These are phyloP conservation scores for Alternaria angustiovoidea DNA, from an alignment of 2,329 filamentous ascomycete genomes.

Conservation along the genomic window DNA sequence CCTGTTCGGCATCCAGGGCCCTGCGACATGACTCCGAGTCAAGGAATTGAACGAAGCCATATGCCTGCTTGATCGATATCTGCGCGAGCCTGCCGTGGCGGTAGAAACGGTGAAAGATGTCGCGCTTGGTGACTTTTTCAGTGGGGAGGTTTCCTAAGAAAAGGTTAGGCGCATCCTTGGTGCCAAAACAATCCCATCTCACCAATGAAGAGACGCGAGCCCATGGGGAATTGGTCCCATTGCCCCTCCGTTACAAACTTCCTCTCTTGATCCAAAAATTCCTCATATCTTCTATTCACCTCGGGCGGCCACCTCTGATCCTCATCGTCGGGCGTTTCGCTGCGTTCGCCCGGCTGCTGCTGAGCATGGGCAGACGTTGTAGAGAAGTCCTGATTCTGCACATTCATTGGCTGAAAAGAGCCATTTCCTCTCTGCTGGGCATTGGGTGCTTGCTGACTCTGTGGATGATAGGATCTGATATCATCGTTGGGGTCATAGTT, in stretches of 20 bases:
- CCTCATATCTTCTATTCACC: slow-evolving; percentile 73
- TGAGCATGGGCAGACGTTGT: slow-evolving; percentile 35
- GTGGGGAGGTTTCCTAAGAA: slow-evolving; percentile 83
- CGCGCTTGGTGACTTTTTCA: slow-evolving; percentile 90
- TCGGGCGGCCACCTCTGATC: slow-evolving; percentile 63
- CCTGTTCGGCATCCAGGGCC: slow-evolving; percentile 81
- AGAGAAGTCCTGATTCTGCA: slow-evolving; percentile 24
- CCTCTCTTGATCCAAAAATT: slow-evolving; percentile 76
- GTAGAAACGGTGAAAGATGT: slow-evolving; percentile 91
- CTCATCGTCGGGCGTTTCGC: slow-evolving; percentile 52
- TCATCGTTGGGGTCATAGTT: slow-evolving; percentile 59
- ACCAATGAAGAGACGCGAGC: slow-evolving; percentile 84
- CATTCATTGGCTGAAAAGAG: slow-evolving; percentile 38
- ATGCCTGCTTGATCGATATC: slow-evolving; percentile 95
- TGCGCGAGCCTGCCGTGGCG: slow-evolving; percentile 87
- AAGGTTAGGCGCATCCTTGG: slow-evolving; percentile 21
- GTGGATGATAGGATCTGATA: slow-evolving; percentile 60
- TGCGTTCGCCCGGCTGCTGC: slow-evolving; percentile 34
- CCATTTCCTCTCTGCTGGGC: slow-evolving; percentile 38
- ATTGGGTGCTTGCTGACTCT: slow-evolving; percentile 51
- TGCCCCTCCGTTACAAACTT: slow-evolving; percentile 78
- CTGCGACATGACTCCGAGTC: slow-evolving; percentile 75
- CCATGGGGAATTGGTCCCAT: slow-evolving; percentile 81
- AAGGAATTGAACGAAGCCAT: slow-evolving; percentile 95
- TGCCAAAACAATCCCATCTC: slow-evolving; percentile 40